phyloP scores from a whole-genome alignment of 345 rosid genomes.

The Cardamine occulta region DNA sequence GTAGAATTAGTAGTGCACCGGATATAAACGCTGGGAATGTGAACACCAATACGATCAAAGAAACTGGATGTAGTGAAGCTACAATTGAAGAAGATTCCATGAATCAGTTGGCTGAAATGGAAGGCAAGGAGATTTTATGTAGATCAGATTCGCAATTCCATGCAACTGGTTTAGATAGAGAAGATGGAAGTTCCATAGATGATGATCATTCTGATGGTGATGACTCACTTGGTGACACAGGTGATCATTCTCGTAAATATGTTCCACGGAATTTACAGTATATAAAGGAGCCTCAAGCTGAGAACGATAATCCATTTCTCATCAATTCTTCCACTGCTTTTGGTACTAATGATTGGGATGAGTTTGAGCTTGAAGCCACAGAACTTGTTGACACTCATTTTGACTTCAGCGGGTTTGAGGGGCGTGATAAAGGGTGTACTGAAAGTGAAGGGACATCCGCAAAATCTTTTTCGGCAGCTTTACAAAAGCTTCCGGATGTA shows the following conservation, averaged over 20 bases:
- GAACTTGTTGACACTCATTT: slow-evolving; percentile 46
- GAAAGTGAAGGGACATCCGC: slow-evolving; percentile 39
- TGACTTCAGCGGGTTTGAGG: slow-evolving; percentile 43
- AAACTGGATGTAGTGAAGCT: slow-evolving; percentile 26
- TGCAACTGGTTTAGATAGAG: slow-evolving; percentile 40
- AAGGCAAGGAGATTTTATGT: slow-evolving; percentile 23
- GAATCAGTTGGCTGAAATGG: slow-evolving; percentile 31
- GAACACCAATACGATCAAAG: slow-evolving; percentile 27
- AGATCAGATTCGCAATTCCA: slow-evolving; percentile 38
- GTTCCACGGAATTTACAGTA: slow-evolving; percentile 34
- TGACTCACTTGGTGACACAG: slow-evolving; percentile 66
- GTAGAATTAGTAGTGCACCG: neutral
- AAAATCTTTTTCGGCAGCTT: slow-evolving; percentile 29
- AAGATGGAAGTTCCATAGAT: slow-evolving; percentile 47
- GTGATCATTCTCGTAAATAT: slow-evolving; percentile 51
- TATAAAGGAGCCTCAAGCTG: slow-evolving; percentile 36
- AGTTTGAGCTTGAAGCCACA: slow-evolving; percentile 71
- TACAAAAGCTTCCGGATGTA: slow-evolving; percentile 29
- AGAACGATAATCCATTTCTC: slow-evolving; percentile 61
- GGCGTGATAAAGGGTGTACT: slow-evolving; percentile 37
- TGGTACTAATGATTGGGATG: slow-evolving; percentile 91
- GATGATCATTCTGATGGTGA: slow-evolving; percentile 62
- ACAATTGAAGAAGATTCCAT: slow-evolving; percentile 35
- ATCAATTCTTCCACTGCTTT: slow-evolving; percentile 81
- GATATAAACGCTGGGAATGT: slow-evolving; percentile 8